Conservation (phyloP, 352 stramenopile genomes). For the Phytophthora cryptogea region DNA sequence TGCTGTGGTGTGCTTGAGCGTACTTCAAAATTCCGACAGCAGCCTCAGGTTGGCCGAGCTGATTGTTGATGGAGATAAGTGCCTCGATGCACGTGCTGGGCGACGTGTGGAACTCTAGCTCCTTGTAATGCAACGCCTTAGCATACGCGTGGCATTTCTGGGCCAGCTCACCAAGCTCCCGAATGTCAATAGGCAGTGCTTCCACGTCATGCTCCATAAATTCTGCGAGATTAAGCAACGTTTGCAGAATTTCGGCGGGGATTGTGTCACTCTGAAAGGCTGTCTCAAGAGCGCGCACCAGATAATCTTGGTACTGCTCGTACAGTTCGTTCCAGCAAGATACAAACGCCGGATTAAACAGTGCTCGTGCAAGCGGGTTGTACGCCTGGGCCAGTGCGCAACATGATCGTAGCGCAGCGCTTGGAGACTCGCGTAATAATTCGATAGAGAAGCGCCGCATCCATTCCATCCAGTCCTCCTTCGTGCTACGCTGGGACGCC, state of each 20-base stretch:
- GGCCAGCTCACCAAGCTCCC: constrained; percentile 93
- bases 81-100: constrained; percentile 95
- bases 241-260: constrained; percentile 97
- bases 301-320: constrained; percentile 92
- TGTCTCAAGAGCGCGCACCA: constrained; percentile 93
- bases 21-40: constrained; percentile 98
- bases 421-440: constrained; percentile 96
- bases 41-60: constrained; percentile 95
- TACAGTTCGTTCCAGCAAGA: constrained; percentile 98
- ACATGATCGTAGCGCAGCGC: constrained; percentile 92
- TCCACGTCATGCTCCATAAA: constrained; percentile 99
- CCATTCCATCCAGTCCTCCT: constrained; percentile 98
- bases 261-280: constrained; percentile 93
- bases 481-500: constrained; percentile 90
- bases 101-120: constrained; percentile 95
- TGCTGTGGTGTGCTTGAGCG: constrained; percentile 75
- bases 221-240: constrained; percentile 97
- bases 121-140: constrained; percentile 96
- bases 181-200: constrained; percentile 96
- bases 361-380: constrained; percentile 94
- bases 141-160: constrained; percentile 98
- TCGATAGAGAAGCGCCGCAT: constrained; percentile 96
- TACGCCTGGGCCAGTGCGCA: constrained; percentile 95
- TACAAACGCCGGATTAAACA: constrained; percentile 99
- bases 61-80: constrained; percentile 99